Evolutionary conservation across 1,284 basidiomycete species (phyloP).

Genomic region (Ganoderma sinense): DNA sequence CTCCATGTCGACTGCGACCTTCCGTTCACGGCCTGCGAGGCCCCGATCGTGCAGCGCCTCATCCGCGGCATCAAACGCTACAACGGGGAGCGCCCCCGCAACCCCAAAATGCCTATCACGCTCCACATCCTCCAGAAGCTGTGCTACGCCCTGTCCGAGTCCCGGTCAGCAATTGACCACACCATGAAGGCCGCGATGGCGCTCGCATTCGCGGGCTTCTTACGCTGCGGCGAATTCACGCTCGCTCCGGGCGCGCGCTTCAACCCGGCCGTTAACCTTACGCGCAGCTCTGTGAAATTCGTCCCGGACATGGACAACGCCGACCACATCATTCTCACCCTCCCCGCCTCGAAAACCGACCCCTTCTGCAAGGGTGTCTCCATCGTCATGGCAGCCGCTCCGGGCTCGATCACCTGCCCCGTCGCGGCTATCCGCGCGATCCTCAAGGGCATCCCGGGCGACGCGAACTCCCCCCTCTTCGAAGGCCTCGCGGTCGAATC

Average conservation of each 20-base stretch:
- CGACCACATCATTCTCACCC: conserved; percentile 38
- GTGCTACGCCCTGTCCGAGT: not conserved
- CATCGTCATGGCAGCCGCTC: conserved; percentile 37
- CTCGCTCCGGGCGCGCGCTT: conserved; percentile 20
- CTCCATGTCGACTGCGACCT: conserved; percentile 37
- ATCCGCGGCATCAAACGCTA: conserved; percentile 37
- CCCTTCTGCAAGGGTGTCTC: conserved; percentile 45
- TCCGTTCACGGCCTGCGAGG: conserved; percentile 33
- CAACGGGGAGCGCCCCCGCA: conserved; percentile 35
- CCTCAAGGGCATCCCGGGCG: too few species aligned
- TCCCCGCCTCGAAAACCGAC: conserved; percentile 49
- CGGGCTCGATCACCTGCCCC: conserved; percentile 34
- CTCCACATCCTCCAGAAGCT: conserved; percentile 26
- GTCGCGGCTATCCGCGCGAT: conserved; percentile 30
- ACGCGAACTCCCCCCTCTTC: not conserved
- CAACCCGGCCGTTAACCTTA: conserved; percentile 35
- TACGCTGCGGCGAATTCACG: conserved; percentile 44
- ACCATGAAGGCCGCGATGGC: conserved; percentile 34
- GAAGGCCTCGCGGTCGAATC: not conserved
- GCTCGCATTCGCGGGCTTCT: conserved; percentile 41
- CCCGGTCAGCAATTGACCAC: conserved; percentile 19
- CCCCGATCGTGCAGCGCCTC: conserved; percentile 34
- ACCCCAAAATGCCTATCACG: conserved; percentile 37
- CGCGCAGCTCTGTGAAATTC: conserved; percentile 37
- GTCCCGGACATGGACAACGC: conserved; percentile 33